Evolutionary conservation across 2,329 filamentous ascomycete genomes (phyloP), one percentile per base, ranked within the genome.

Genomic region (Aaosphaeria pasadenensis): DNA sequence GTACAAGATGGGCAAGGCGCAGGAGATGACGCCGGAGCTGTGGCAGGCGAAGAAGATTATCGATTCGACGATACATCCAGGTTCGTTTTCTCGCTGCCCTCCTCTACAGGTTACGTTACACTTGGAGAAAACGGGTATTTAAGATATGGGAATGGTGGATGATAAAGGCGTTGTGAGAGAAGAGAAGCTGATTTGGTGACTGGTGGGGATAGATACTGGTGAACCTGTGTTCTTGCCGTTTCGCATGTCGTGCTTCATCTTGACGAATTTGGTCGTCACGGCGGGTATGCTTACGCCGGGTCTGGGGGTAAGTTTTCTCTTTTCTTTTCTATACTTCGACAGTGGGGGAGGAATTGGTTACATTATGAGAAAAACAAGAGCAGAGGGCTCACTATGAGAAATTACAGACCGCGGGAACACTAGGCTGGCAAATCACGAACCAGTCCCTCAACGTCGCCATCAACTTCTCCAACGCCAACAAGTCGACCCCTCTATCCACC

Each of bases 371-470:
- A 9, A 36, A 36, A 2, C 2, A 4, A 17, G 39, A 9, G 36
- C 38, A 31, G n/a, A 35, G 40, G 35, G 38, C 29, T 42, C 38
- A 39, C 53, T 45, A 62, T 69, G 54, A 65, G 5, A n/a, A 24
- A 7, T 30, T 46, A n/a, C 46, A 88, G 80, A 96, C 87, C 40
- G 81, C 82, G 39, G 94, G 92, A 45, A 96, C 90, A 5, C 79
- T 97, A 35, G 86, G 87, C 57, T 99, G 94, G 94, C 94, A 99
- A 74, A 84, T 96, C 49, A 84, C 88, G 58, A 99, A 99, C 74
- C 94, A 99, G 76, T 96, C 91, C 9, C 86, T 99, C 61, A 99
- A 99, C 70, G 94, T 99, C 30, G 92, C 90, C 58, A 92, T 99
- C 79, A 99, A 99, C 80, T 91, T 85, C 69, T 89, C 92, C 66